A percentile compares a stretch with the other conserved stretches of the same genome.
phyloP scores from a whole-genome alignment of 176 grass and related monocot genomes.

The Juncus inflexus region DNA sequence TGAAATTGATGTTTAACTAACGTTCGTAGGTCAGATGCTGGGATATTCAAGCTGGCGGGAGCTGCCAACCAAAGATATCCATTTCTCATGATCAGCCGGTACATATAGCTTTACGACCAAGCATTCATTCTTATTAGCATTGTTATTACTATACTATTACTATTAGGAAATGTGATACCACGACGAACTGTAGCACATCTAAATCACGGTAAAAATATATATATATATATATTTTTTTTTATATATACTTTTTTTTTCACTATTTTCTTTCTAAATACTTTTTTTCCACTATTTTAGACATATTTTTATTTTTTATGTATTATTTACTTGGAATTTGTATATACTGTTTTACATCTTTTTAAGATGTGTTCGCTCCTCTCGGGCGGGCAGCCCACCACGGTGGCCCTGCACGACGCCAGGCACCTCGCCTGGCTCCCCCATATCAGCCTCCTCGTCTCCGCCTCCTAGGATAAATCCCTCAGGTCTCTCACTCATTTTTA shows the following conservation, averaged over 20 bases:
- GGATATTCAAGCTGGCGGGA: constrained; percentile 69
- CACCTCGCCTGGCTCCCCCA: constrained; percentile 80
- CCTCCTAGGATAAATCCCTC: constrained; percentile 91
- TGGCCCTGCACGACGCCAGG: constrained; percentile 84
- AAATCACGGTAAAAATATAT: too few species aligned
- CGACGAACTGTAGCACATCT: too few species aligned
- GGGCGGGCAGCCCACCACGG: constrained; percentile 69
- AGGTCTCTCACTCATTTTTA: constrained; percentile 31
- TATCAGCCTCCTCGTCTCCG: constrained; percentile 91
- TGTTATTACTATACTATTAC: too few species aligned
- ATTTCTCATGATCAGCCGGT: constrained; percentile 92
- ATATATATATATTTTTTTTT: too few species aligned
- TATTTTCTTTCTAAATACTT: too few species aligned
- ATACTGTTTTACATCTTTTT: too few species aligned
- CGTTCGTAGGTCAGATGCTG: constrained; percentile 75
- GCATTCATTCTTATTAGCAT: too few species aligned
- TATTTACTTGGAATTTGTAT: too few species aligned
- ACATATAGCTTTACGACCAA: background rate
- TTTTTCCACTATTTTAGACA: too few species aligned
- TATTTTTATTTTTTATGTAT: too few species aligned
- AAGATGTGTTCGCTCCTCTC: constrained; percentile 90
- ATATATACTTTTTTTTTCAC: too few species aligned
- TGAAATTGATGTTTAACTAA: constrained; percentile 5
- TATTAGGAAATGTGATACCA: too few species aligned
- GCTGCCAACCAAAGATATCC: constrained; percentile 81